Percentiles rank a stretch among this genome's conserved stretches.
Conservation (phyloP, 2,329 filamentous ascomycete species). For the Cladobotryum protrusum region DNA sequence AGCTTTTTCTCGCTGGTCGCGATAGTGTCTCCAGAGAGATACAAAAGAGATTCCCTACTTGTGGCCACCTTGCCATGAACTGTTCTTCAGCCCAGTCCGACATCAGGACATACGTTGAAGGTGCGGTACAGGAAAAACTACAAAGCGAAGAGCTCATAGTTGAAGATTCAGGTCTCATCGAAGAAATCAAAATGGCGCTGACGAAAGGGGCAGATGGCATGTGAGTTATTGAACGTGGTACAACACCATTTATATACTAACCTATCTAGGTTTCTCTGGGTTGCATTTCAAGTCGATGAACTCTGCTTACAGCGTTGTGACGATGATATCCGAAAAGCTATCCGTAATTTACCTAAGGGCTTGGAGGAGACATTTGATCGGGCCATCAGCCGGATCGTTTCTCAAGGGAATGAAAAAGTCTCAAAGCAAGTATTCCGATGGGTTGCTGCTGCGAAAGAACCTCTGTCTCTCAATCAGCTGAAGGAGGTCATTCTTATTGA, state of each 20-base stretch:
- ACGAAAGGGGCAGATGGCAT: conserved; percentile 27
- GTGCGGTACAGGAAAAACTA: conserved; percentile 5
- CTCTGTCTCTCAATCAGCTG: conserved; percentile 30
- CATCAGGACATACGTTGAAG: conserved; percentile 12
- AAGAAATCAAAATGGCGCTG: conserved; percentile 23
- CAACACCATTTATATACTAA: background rate
- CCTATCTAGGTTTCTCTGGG: conserved; percentile 33
- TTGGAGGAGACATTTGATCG: conserved; percentile 14
- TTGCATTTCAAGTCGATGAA: conserved; percentile 29
- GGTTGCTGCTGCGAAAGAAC: conserved; percentile 26
- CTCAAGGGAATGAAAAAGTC: background rate
- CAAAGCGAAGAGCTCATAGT: conserved; percentile 14
- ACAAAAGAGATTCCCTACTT: conserved; percentile 5
- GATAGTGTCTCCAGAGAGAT: conserved; percentile 17
- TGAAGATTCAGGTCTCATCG: conserved; percentile 14
- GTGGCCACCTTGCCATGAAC: conserved; percentile 6
- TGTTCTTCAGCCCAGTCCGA: background rate
- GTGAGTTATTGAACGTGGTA: conserved; percentile 17
- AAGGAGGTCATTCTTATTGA: conserved; percentile 31
- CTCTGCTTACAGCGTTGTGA: conserved; percentile 24
- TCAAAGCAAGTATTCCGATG: conserved; percentile 14
- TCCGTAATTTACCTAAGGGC: conserved; percentile 11
- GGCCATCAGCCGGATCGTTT: conserved; percentile 10
- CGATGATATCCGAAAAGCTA: conserved; percentile 12
- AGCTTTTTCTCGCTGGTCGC: conserved; percentile 24